A percentile compares a stretch with the other conserved stretches of the same genome.
phyloP scores from a whole-genome alignment of 1,139 yeast genomes.

The Scheffersomyces insectosa region DNA sequence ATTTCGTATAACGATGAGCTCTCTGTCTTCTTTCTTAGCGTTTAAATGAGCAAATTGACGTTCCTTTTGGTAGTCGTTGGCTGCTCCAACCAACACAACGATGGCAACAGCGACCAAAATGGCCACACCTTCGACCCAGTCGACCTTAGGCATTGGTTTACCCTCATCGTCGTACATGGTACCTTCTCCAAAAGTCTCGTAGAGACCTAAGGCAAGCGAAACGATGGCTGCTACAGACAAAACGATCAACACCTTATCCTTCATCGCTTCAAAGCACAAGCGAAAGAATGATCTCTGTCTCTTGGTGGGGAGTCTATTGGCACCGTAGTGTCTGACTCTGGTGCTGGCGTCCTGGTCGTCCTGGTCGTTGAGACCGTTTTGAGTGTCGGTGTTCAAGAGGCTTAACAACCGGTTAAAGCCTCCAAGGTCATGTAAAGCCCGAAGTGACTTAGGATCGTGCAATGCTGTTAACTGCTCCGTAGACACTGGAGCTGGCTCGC shows the following conservation, averaged over 20 bases:
- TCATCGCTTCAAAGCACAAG: slow-evolving; percentile 80
- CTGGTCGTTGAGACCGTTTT: slow-evolving; percentile 43
- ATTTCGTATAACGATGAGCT: slow-evolving; percentile 71
- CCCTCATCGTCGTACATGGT: slow-evolving; percentile 79
- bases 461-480: slow-evolving; percentile 37
- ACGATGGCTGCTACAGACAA: slow-evolving; percentile 84
- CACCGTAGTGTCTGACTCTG: slow-evolving; percentile 58
- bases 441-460: slow-evolving; percentile 57
- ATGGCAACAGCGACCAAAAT: slow-evolving; percentile 88
- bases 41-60: slow-evolving; percentile 87
- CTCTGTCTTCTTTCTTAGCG: slow-evolving; percentile 82
- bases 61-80: slow-evolving; percentile 95
- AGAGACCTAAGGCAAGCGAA: slow-evolving; percentile 86
- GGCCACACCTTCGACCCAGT: slow-evolving; percentile 99
- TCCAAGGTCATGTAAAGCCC: slow-evolving; percentile 39
- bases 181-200: slow-evolving; percentile 88
- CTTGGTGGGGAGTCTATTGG: slow-evolving; percentile 69
- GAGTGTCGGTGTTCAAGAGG: slow-evolving; percentile 39
- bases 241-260: slow-evolving; percentile 86
- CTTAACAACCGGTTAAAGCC: slow-evolving; percentile 34
- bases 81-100: slow-evolving; percentile 91
- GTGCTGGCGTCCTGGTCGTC: slow-evolving; percentile 26
- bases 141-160: slow-evolving; percentile 71
- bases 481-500: slow-evolving; percentile 10
- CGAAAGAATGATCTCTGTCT: slow-evolving; percentile 64